These are phyloP conservation scores for Didymella glomerata DNA, from an alignment of 2,329 filamentous ascomycete genomes.

Conservation along the genomic window DNA sequence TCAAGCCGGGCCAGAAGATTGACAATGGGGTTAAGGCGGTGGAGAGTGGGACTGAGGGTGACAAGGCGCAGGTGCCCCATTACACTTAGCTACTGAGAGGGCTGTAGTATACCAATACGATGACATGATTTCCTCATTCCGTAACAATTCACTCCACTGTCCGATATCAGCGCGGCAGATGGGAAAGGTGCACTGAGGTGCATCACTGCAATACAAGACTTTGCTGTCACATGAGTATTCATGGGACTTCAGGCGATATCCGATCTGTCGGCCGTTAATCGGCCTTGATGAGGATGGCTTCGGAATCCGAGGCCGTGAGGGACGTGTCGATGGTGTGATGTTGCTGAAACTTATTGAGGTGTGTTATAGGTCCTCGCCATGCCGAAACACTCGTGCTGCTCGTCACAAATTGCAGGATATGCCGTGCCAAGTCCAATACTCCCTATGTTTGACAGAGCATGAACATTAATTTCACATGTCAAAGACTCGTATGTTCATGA, in stretches of 20 bases:
- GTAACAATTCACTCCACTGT: background rate
- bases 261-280: too few species aligned
- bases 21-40: conserved; percentile 34
- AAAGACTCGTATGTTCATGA: too few species aligned
- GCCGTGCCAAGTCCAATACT: background rate
- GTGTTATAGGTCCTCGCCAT: background rate
- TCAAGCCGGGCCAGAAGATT: conserved; percentile 38
- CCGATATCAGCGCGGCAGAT: too few species aligned
- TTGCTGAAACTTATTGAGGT: background rate
- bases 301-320: background rate
- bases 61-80: conserved; percentile 38
- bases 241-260: too few species aligned
- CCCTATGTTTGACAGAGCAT: background rate
- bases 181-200: too few species aligned
- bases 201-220: too few species aligned
- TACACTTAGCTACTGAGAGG: conserved; percentile 22
- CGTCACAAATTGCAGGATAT: background rate
- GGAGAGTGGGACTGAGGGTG: conserved; percentile 28
- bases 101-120: conserved; percentile 3
- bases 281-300: too few species aligned
- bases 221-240: too few species aligned
- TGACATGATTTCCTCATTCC: background rate
- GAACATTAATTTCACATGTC: too few species aligned
- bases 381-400: conserved; percentile 1
- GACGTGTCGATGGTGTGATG: background rate